Conservation (phyloP, 108 stramenopile species). For the Pseudonitzschia pungens region DNA sequence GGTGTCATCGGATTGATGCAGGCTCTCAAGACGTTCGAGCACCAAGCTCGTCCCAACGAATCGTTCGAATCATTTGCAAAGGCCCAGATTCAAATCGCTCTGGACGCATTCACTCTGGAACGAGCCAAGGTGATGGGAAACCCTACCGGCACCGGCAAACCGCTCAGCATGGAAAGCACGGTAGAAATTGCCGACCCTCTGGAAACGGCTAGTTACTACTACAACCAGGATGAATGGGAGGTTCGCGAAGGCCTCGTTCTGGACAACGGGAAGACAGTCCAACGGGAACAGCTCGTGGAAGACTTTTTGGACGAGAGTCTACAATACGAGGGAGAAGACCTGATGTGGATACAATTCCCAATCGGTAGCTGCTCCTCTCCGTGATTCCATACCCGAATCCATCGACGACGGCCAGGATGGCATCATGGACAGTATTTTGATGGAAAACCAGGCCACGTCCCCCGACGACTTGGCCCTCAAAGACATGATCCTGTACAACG, state of each 20-base stretch:
- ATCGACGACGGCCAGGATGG: conserved; percentile 11
- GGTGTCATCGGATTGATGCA: conserved; percentile 60
- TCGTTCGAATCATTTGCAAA: conserved; percentile 54
- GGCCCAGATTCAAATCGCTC: conserved; percentile 32
- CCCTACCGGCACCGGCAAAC: conserved; percentile 20
- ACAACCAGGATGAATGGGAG: conserved; percentile 47
- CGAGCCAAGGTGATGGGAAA: conserved; percentile 18
- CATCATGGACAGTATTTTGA: conserved; percentile 1
- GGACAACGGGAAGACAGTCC: conserved; percentile 21
- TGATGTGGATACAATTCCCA: conserved; percentile 48
- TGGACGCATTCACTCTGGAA: conserved; percentile 25
- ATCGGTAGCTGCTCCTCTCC: conserved; percentile 49
- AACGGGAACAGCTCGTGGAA: conserved; percentile 28
- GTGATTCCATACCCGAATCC: conserved; percentile 46
- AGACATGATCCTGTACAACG: conserved; percentile 47
- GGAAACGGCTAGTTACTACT: conserved; percentile 20
- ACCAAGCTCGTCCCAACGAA: conserved; percentile 27
- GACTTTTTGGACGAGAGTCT: conserved; percentile 38
- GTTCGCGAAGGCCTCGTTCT: conserved; percentile 27
- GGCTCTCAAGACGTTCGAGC: conserved; percentile 45
- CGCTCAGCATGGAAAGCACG: conserved; percentile 42
- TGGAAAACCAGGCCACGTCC: conserved; percentile 20
- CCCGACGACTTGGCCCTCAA: conserved; percentile 49
- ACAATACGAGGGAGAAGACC: conserved; percentile 53
- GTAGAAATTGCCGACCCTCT: conserved; percentile 43